phyloP scores from a whole-genome alignment of 2,329 filamentous ascomycete species.

The Cordyceps cicadae region DNA sequence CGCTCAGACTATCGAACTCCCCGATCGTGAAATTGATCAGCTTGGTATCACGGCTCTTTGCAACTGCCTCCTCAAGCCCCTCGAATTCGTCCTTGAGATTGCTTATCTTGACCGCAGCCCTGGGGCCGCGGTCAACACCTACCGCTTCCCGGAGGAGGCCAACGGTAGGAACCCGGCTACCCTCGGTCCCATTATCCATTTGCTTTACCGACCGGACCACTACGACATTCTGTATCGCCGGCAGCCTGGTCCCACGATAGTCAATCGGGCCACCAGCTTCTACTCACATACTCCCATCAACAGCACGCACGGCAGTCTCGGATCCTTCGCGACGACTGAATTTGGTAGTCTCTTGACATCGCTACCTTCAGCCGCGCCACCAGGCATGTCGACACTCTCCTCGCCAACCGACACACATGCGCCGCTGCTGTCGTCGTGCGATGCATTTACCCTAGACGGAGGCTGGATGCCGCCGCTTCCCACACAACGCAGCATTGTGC shows the following conservation, averaged over 20 bases:
- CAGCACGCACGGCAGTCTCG: constrained; percentile 30
- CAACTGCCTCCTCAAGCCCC: constrained; percentile 70
- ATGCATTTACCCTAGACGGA: background rate
- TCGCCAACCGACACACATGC: background rate
- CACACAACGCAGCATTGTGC: background rate
- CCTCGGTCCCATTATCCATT: constrained; percentile 45
- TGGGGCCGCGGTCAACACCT: constrained; percentile 66
- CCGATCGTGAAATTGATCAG: constrained; percentile 80
- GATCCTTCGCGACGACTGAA: constrained; percentile 34
- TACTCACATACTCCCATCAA: constrained; percentile 37
- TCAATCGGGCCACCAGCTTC: constrained; percentile 40
- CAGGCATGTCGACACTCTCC: constrained; percentile 30
- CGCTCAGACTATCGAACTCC: constrained; percentile 60
- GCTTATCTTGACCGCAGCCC: constrained; percentile 83
- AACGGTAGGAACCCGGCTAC: constrained; percentile 35
- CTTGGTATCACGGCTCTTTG: constrained; percentile 72
- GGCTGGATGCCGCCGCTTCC: constrained; percentile 5
- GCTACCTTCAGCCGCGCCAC: constrained; percentile 1
- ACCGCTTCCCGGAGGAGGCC: constrained; percentile 52
- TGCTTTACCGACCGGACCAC: constrained; percentile 67
- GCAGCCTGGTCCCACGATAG: constrained; percentile 31
- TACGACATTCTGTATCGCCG: constrained; percentile 85
- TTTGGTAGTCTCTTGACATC: constrained; percentile 33
- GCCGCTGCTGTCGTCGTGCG: background rate
- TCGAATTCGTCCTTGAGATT: constrained; percentile 74